Conservation (phyloP, 192 early-diverging fungal genomes). For the Entophlyctis luteolus region DNA sequence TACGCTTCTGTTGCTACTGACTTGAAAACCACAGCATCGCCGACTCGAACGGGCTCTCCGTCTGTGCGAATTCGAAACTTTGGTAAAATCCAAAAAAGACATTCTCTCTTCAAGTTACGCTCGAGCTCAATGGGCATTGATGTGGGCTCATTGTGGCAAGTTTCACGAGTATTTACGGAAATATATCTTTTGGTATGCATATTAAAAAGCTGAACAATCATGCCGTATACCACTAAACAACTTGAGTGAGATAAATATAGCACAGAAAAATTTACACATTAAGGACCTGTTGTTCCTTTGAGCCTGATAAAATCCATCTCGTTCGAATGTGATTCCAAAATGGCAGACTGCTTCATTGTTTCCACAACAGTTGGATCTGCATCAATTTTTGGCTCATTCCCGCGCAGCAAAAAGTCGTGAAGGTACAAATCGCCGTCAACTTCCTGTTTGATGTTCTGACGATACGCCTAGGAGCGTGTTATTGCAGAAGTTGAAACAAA, state of each 20-base stretch:
- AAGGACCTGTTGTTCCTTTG: constrained; percentile 20
- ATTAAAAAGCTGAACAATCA: constrained; percentile 28
- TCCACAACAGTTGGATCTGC: constrained; percentile 7
- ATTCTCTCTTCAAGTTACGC: constrained; percentile 2
- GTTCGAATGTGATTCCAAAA: constrained; percentile 26
- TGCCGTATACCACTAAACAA: constrained; percentile 32
- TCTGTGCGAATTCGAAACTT: constrained; percentile 36
- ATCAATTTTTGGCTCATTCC: not conserved
- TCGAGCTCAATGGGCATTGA: constrained; percentile 25
- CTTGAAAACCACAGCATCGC: constrained; percentile 30
- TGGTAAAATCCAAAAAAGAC: constrained; percentile 32
- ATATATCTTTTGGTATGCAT: constrained; percentile 23
- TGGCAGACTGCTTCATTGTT: constrained; percentile 17
- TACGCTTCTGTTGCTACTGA: constrained; percentile 30
- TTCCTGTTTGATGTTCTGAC: constrained; percentile 9
- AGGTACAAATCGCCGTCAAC: constrained; percentile 27
- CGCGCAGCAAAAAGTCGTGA: constrained; percentile 3
- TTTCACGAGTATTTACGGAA: constrained; percentile 26
- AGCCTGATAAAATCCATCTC: constrained; percentile 28
- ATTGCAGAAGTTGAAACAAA: not conserved
- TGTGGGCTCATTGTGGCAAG: constrained; percentile 18
- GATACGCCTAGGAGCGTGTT: constrained; percentile 21
- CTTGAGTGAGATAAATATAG: not conserved
- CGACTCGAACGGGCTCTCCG: constrained; percentile 33
- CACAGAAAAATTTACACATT: not conserved